Evolutionary conservation across 176 grass and related monocot species (phyloP).

Genomic region (Microstegium vimineum): DNA sequence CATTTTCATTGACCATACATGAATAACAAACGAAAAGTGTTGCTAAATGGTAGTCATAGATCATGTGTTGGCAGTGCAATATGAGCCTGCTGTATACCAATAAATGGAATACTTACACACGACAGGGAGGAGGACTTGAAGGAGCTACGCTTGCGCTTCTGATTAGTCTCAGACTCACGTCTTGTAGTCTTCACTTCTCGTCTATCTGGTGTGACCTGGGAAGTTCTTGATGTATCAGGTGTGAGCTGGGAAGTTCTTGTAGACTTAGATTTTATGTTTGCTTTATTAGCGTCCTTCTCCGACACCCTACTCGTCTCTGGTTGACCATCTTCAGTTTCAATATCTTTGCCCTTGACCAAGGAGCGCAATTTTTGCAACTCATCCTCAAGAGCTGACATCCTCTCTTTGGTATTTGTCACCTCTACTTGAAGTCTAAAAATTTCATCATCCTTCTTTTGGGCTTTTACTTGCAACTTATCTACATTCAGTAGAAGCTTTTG

Average conservation of each 20-base stretch:
- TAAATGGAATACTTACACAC: constrained; percentile 40
- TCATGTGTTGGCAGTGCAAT: not conserved
- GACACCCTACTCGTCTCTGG: not conserved
- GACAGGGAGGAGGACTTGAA: not conserved
- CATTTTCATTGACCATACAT: not conserved
- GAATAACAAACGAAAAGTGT: not conserved
- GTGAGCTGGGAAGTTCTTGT: not conserved
- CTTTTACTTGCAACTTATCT: constrained; percentile 13
- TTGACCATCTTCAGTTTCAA: constrained; percentile 17
- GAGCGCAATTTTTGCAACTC: constrained; percentile 27
- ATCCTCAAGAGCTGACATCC: constrained; percentile 23
- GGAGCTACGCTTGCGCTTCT: constrained; percentile 39
- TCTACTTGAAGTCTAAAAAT: constrained; percentile 28
- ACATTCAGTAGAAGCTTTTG: constrained; percentile 35
- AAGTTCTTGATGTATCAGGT: constrained; percentile 4
- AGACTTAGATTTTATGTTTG: constrained; percentile 32
- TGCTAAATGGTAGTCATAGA: not conserved
- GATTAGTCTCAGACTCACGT: constrained; percentile 8
- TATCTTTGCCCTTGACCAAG: constrained; percentile 35
- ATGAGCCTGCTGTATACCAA: not conserved
- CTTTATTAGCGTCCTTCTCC: constrained; percentile 2
- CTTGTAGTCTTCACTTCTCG: not conserved
- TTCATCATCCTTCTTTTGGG: constrained; percentile 37
- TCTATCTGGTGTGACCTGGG: not conserved
- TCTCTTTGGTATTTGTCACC: too few species aligned